Evolutionary conservation across 306 rosid species (phyloP).

Genomic region (Gastrolobium villosum): DNA sequence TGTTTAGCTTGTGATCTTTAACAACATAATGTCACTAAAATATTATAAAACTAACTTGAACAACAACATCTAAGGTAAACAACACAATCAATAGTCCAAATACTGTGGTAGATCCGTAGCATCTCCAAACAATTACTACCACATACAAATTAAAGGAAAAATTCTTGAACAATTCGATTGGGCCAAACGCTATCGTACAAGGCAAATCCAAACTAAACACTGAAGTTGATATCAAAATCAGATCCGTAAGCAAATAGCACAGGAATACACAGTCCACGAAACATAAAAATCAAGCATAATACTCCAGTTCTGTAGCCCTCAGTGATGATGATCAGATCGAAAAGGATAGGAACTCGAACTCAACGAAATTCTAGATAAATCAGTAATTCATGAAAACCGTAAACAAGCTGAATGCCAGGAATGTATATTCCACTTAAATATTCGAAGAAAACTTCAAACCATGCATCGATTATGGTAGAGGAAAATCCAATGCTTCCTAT

Average conservation of each 20-base stretch:
- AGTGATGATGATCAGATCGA: slow-evolving; percentile 34
- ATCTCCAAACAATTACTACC: not conserved
- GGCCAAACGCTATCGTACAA: not conserved
- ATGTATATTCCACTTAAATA: not conserved
- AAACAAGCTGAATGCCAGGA: not conserved
- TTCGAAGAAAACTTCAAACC: not conserved
- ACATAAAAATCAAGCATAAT: not conserved
- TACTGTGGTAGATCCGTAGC: slow-evolving; percentile 16
- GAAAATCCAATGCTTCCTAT: slow-evolving; percentile 5
- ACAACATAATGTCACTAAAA: not conserved
- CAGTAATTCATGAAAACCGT: not conserved
- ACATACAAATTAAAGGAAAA: not conserved
- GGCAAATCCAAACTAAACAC: not conserved
- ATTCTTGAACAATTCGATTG: slow-evolving; percentile 3
- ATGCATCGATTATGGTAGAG: not conserved
- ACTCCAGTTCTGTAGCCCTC: not conserved
- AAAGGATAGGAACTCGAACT: not conserved
- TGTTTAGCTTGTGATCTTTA: too few relatives aligned
- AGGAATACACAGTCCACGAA: not conserved
- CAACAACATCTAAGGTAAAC: not conserved
- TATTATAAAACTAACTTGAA: not conserved
- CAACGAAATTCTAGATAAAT: not conserved
- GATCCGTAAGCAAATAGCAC: slow-evolving; percentile 38
- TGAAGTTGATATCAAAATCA: not conserved
- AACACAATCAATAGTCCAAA: not conserved